Base-by-base conservation (phyloP, 73 alveolate species). In the Loxodes magnus region DNA sequence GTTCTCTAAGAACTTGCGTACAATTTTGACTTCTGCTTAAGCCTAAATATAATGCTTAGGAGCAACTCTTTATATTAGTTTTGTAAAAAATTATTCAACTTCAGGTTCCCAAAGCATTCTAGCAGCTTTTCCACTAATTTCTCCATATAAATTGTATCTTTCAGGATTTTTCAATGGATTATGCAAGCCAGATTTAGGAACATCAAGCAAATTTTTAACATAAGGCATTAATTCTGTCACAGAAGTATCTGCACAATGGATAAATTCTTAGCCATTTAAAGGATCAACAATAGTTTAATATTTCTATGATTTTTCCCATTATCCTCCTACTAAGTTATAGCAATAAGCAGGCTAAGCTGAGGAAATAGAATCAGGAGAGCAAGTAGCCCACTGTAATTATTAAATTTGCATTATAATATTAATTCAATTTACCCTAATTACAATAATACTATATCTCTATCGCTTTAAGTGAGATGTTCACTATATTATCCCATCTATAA, bases 91-190 rank as follows among this genome's bases (percentile, higher is more conserved):
- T 55, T 88, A 84, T 20, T 51, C 41, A n/a, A 69, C 87, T 38
- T 63, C 80, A 0, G 78, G 74, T 24, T 79, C 82, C 35, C 71
- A 60, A 60, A 88, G 35, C 23, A 58, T 43, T 9, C 53, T 67
- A 4, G 89, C 93, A 2, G 72, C 84, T 20, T 71, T 76, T 41
- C 75, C 77, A 51, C 74, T 59, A 12, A 88, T 86, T 49, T 78
- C 86, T 12, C 94, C 97, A 12, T 71, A 82, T 69, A 74, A 59
- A 25, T 67, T 62, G 43, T 88, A 88, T 74, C 97, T 78, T 53
- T 83, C 92, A 42, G 85, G 88, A 63, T 84, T 79, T 62, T 69
- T 73, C 60, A 88, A 61, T 20, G 97, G 97, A 42, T 88, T 88
- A 68, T 88, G 97, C 6, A 84, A 84, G 20, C 97, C 97, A 2